These are phyloP conservation scores for Penicillium mononematosum DNA, from an alignment of 495 filamentous ascomycete species.

Conservation along the genomic window DNA sequence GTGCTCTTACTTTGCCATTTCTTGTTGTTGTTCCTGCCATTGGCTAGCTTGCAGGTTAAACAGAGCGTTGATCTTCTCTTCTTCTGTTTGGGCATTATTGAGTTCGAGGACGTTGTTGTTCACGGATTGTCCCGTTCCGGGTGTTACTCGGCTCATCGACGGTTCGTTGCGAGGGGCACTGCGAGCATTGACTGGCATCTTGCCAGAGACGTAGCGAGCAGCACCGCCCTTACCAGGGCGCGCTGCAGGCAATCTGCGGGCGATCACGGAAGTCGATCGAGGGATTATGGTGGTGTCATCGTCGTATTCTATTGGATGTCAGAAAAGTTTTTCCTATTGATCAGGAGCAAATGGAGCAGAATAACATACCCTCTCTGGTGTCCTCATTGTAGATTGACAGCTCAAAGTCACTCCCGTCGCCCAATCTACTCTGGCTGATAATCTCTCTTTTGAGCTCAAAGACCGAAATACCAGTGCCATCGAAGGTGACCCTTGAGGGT, in stretches of 20 bases:
- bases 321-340: neutral
- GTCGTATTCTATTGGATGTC: conserved; percentile 71
- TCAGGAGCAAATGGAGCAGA: neutral
- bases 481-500: conserved; percentile 89
- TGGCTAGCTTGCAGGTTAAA: conserved; percentile 80
- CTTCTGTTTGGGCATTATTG: conserved; percentile 76
- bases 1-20: conserved; percentile 82
- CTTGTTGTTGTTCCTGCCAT: conserved; percentile 84
- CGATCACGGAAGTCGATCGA: conserved; percentile 89
- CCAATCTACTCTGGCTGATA: conserved; percentile 88
- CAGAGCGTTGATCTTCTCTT: conserved; percentile 87
- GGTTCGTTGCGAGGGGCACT: conserved; percentile 73
- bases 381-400: conserved; percentile 90
- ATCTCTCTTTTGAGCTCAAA: conserved; percentile 99
- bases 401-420: conserved; percentile 96
- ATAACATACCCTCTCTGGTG: conserved; percentile 73
- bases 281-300: conserved; percentile 96
- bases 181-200: conserved; percentile 89
- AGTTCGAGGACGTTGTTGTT: conserved; percentile 59
- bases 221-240: conserved; percentile 81
- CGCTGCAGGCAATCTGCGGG: conserved; percentile 77
- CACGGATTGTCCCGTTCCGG: conserved; percentile 41
- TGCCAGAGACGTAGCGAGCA: conserved; percentile 93
- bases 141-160: conserved; percentile 47
- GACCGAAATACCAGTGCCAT: conserved; percentile 96